These are phyloP conservation scores for Cyberlindnera japonica DNA, from an alignment of 805 yeast species.

Conservation along the genomic window DNA sequence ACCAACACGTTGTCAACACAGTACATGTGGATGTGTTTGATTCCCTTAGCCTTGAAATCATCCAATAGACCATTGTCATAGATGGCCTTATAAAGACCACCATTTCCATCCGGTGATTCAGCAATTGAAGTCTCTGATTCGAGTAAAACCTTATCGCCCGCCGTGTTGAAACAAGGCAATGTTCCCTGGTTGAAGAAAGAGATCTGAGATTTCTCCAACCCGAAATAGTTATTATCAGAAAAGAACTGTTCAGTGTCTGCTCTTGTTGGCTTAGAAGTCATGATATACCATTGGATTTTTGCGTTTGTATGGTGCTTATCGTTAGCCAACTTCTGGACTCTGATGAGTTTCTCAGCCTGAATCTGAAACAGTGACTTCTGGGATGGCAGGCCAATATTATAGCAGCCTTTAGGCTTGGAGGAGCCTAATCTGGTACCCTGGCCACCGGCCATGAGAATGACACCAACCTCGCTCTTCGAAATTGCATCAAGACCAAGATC, in stretches of 20 bases:
- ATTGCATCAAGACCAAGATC: constrained; percentile 65
- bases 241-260: constrained; percentile 71
- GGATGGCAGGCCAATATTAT: constrained; percentile 80
- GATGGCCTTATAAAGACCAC: constrained; percentile 90
- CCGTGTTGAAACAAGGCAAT: constrained; percentile 76
- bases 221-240: constrained; percentile 59
- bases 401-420: constrained; percentile 89
- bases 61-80: constrained; percentile 56
- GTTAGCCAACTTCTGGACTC: constrained; percentile 55
- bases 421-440: constrained; percentile 97
- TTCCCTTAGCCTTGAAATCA: constrained; percentile 63
- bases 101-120: constrained; percentile 97
- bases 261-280: constrained; percentile 92
- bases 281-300: constrained; percentile 77
- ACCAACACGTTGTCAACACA: constrained; percentile 95
- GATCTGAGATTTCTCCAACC: constrained; percentile 57
- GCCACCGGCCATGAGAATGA: constrained; percentile 95
- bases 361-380: constrained; percentile 81
- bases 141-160: constrained; percentile 68
- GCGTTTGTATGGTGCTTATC: constrained; percentile 28
- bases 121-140: constrained; percentile 54
- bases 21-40: constrained; percentile 91
- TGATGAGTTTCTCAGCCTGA: constrained; percentile 81
- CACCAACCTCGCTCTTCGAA: constrained; percentile 72
- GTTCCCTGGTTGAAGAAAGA: constrained; percentile 92